Conservation (phyloP, 2,329 filamentous ascomycete genomes). For the Ophiostoma populinum region DNA sequence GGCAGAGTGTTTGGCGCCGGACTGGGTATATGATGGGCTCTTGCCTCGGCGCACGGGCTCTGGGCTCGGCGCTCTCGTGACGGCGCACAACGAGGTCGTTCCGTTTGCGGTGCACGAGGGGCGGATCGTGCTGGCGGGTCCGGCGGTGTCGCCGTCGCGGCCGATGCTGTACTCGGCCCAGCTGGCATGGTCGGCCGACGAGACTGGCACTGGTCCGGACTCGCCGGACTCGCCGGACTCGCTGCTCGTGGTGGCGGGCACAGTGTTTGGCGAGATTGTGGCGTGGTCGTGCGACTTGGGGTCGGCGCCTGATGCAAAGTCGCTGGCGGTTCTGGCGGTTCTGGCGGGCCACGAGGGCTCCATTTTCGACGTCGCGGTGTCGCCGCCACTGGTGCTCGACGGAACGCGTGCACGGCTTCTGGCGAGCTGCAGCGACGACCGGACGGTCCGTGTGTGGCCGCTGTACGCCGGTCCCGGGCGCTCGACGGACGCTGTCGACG, state of each 20-base stretch:
- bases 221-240: constrained; percentile 15
- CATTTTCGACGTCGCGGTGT: constrained; percentile 78
- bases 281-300: constrained; percentile 56
- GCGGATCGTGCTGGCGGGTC: constrained; percentile 25
- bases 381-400: too few relatives aligned
- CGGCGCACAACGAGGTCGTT: constrained; percentile 73
- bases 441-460: constrained; percentile 71
- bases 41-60: constrained; percentile 22
- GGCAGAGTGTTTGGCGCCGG: constrained; percentile 33
- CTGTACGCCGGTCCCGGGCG: neutral
- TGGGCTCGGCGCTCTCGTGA: constrained; percentile 44
- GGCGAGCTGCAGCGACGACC: constrained; percentile 86
- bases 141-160: constrained; percentile 45
- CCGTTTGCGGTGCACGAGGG: constrained; percentile 21
- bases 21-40: constrained; percentile 64
- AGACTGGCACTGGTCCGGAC: constrained; percentile 9
- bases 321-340: constrained; percentile 33
- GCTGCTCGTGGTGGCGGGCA: constrained; percentile 74
- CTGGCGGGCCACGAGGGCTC: constrained; percentile 71
- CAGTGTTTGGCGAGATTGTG: constrained; percentile 85
- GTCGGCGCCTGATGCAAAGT: too few relatives aligned
- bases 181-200: constrained; percentile 41
- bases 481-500: neutral
- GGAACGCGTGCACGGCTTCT: constrained; percentile 43
- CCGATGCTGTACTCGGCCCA: constrained; percentile 81